These are phyloP conservation scores for Musa acuminata DNA, from an alignment of 176 grass and related monocot genomes.

Conservation along the genomic window DNA sequence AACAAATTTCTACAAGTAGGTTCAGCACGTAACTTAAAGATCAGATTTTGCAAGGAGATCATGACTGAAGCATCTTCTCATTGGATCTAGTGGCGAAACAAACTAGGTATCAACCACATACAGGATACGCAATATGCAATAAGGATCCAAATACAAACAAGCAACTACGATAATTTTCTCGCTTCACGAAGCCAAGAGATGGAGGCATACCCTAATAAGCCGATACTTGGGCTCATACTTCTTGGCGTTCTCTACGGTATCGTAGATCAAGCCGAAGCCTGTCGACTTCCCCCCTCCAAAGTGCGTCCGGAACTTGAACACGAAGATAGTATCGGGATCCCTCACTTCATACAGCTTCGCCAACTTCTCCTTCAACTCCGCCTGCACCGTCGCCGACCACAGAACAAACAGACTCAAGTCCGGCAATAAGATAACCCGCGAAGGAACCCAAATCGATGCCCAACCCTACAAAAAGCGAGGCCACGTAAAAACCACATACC, in stretches of 20 bases:
- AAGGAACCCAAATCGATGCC: background rate
- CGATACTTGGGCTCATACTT: constrained; percentile 16
- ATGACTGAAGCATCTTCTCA: too few relatives aligned
- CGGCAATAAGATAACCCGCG: background rate
- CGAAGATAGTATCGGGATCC: constrained; percentile 4
- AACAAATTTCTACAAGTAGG: too few relatives aligned
- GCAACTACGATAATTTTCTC: too few relatives aligned
- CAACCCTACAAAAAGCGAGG: background rate
- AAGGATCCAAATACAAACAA: too few relatives aligned
- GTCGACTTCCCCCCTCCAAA: constrained; percentile 8
- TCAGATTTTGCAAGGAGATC: too few relatives aligned
- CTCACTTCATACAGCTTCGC: constrained; percentile 2
- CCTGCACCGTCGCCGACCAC: background rate
- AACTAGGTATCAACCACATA: background rate
- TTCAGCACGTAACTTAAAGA: too few relatives aligned
- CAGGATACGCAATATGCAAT: too few relatives aligned
- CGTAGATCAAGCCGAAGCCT: background rate
- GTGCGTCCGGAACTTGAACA: constrained; percentile 5
- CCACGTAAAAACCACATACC: background rate
- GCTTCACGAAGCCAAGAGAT: background rate
- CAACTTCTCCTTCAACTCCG: constrained; percentile 9
- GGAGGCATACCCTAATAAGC: constrained; percentile 1
- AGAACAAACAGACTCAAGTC: background rate
- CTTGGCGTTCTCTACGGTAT: background rate
- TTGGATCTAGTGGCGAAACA: background rate